Conservation (phyloP, 2,329 filamentous ascomycete species). For the Fusarium pseudograminearum region DNA sequence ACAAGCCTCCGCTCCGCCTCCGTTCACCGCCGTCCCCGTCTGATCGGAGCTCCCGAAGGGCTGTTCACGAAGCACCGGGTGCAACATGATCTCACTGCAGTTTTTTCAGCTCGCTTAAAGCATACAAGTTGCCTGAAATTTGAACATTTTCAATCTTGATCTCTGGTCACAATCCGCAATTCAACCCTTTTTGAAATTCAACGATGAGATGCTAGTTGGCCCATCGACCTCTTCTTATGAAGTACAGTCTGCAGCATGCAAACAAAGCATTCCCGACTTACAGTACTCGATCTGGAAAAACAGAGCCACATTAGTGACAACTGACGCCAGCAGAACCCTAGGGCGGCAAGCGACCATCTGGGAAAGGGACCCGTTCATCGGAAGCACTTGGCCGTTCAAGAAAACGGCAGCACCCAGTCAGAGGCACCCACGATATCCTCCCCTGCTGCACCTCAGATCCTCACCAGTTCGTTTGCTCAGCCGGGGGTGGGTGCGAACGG, state of each 20-base stretch:
- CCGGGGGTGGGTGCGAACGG: constrained; percentile 36
- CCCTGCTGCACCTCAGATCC: constrained; percentile 37
- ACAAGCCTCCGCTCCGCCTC: constrained; percentile 45
- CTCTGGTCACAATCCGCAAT: not conserved
- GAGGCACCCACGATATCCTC: constrained; percentile 37
- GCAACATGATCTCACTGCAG: constrained; percentile 18
- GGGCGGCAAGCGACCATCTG: constrained; percentile 9
- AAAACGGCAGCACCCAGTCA: constrained; percentile 33
- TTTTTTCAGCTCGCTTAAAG: not conserved
- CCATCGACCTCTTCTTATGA: not conserved
- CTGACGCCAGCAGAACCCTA: constrained; percentile 6
- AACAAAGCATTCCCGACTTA: constrained; percentile 5
- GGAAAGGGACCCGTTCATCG: constrained; percentile 32
- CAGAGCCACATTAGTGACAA: constrained; percentile 1
- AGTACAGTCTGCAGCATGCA: not conserved
- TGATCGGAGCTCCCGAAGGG: constrained; percentile 34
- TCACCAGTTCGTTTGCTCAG: constrained; percentile 40
- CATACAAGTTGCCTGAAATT: not conserved
- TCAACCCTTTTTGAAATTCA: not conserved
- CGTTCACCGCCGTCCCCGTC: constrained; percentile 43
- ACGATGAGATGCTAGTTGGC: not conserved
- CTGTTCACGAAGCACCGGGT: constrained; percentile 25
- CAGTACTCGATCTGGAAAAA: not conserved
- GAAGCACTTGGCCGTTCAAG: constrained; percentile 37
- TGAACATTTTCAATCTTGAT: not conserved